phyloP scores from a whole-genome alignment of 208 protist species.

The Tritrichomonas musculus region DNA sequence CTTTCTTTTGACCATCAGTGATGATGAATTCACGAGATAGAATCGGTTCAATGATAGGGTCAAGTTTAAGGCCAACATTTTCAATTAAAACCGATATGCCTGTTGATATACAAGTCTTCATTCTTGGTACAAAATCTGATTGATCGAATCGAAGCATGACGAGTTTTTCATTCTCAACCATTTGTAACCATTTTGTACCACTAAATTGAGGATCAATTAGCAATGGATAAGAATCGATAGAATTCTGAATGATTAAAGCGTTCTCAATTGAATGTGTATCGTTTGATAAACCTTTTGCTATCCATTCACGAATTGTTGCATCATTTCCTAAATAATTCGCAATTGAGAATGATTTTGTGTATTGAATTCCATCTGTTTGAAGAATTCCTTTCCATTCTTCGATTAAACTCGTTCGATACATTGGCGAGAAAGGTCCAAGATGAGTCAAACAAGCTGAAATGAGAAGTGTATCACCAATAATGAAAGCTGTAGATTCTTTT shows the following conservation, averaged over 20 bases:
- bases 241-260: conserved; percentile 73
- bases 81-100: conserved; percentile 75
- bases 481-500: not conserved
- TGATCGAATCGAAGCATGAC: conserved; percentile 74
- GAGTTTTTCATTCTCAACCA: conserved; percentile 76
- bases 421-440: conserved; percentile 88
- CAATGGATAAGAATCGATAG: conserved; percentile 84
- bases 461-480: conserved; percentile 90
- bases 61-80: conserved; percentile 82
- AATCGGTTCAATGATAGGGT: conserved; percentile 89
- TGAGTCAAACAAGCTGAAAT: conserved; percentile 88
- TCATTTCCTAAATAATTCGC: conserved; percentile 76
- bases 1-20: conserved; percentile 62
- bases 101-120: conserved; percentile 55
- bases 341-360: conserved; percentile 77
- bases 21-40: conserved; percentile 77
- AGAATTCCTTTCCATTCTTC: conserved; percentile 76
- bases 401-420: conserved; percentile 79
- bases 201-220: conserved; percentile 96
- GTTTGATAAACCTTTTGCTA: conserved; percentile 89
- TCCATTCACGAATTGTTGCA: conserved; percentile 78
- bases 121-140: conserved; percentile 63
- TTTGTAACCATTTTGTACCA: conserved; percentile 88
- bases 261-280: conserved; percentile 92
- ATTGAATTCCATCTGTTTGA: conserved; percentile 71